Conservation (phyloP, 2,329 filamentous ascomycete species). For the Aspergillus bombycis region DNA sequence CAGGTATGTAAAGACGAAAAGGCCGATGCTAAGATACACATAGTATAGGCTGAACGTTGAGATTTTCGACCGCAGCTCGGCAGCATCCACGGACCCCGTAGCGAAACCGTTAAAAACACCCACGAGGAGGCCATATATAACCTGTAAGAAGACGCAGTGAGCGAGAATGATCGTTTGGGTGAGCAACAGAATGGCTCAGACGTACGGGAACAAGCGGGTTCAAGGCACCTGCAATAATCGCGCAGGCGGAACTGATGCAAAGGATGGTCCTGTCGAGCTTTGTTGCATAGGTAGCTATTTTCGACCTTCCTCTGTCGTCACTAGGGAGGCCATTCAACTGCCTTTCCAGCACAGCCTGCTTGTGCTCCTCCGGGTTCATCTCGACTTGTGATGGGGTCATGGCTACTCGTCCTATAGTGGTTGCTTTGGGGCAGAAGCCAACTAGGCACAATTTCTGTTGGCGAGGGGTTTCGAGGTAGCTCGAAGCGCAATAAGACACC, state of each 20-base stretch:
- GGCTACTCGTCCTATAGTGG: background rate
- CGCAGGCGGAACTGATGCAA: background rate
- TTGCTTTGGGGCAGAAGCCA: background rate
- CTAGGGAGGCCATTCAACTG: background rate
- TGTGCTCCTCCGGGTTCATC: background rate
- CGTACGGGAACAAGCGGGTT: background rate
- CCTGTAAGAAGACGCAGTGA: background rate
- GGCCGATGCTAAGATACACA: constrained; percentile 75
- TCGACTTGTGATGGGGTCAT: background rate
- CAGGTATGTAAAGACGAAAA: constrained; percentile 74
- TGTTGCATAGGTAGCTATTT: background rate
- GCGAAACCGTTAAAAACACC: background rate
- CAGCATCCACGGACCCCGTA: background rate
- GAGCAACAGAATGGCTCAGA: background rate
- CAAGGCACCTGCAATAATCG: background rate
- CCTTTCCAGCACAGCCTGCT: background rate
- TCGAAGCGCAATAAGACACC: background rate
- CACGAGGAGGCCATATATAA: background rate
- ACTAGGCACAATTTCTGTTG: background rate
- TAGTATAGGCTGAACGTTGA: constrained; percentile 63
- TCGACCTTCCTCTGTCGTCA: background rate
- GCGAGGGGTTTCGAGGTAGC: background rate
- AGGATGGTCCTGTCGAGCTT: background rate
- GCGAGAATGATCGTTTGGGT: background rate
- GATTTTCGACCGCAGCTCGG: background rate